A percentile compares a stretch with the other conserved stretches of the same genome.
phyloP scores from a whole-genome alignment of 306 rosid species.

The Fragaria vesca region DNA sequence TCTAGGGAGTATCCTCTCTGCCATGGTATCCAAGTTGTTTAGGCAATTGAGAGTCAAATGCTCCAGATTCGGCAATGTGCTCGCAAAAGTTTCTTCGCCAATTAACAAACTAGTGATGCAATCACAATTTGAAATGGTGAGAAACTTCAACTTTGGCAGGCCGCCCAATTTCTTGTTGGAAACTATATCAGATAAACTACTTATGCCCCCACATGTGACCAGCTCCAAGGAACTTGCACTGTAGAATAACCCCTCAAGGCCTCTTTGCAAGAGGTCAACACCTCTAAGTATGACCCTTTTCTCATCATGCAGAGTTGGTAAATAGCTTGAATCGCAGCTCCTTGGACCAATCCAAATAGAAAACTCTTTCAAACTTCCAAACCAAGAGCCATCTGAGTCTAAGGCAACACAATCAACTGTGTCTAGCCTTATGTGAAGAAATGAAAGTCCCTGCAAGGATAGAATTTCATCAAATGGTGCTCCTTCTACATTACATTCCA shows the following conservation, averaged over 20 bases:
- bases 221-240: constrained; percentile 18
- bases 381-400: constrained; percentile 17
- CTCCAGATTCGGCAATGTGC: constrained; percentile 23
- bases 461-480: constrained; percentile 24
- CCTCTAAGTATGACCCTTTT: constrained; percentile 23
- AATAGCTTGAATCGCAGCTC: not conserved
- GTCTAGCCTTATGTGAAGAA: constrained; percentile 17
- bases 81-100: not conserved
- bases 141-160: constrained; percentile 18
- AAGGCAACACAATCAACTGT: constrained; percentile 21
- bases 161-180: constrained; percentile 1
- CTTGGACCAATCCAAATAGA: constrained; percentile 20
- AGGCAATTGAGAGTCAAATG: constrained; percentile 8
- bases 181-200: constrained; percentile 10
- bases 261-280: constrained; percentile 13
- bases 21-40: constrained; percentile 1
- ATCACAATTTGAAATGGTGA: not conserved
- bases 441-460: constrained; percentile 12
- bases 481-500: constrained; percentile 10
- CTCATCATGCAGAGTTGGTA: constrained; percentile 16
- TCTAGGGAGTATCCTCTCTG: not conserved
- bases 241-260: constrained; percentile 11
- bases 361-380: constrained; percentile 14
- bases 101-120: constrained; percentile 6
- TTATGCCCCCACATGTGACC: constrained; percentile 8